These are phyloP conservation scores for Tylopilus plumbeoviolaceoides DNA, from an alignment of 768 basidiomycete species.

Conservation along the genomic window DNA sequence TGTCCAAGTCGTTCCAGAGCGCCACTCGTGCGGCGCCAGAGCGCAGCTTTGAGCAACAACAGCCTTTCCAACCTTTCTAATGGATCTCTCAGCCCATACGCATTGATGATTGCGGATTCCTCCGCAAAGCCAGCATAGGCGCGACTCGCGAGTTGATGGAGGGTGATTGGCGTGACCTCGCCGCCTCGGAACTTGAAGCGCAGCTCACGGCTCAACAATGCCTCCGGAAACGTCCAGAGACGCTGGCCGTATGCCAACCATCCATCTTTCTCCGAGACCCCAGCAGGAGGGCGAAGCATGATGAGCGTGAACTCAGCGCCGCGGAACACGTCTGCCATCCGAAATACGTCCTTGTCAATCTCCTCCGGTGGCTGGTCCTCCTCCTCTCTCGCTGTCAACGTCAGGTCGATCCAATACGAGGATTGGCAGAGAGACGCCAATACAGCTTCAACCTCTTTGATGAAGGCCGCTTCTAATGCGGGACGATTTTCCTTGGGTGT, in stretches of 20 bases:
- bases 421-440: conserved; percentile 5
- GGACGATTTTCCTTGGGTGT: not conserved
- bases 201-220: conserved; percentile 16
- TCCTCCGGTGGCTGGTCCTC: not conserved
- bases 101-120: conserved; percentile 23
- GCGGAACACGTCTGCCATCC: conserved; percentile 23
- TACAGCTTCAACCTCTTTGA: not conserved
- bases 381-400: not conserved
- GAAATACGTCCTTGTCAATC: conserved; percentile 17
- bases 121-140: conserved; percentile 14
- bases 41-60: conserved; percentile 17
- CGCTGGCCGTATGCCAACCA: conserved; percentile 21
- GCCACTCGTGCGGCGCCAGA: conserved; percentile 20
- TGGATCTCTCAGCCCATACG: conserved; percentile 17
- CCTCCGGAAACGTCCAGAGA: conserved; percentile 22
- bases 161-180: conserved; percentile 16
- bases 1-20: not conserved
- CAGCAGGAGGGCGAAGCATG: conserved; percentile 4
- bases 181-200: conserved; percentile 11
- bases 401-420: conserved; percentile 24
- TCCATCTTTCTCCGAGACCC: not conserved
- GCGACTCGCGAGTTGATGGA: conserved; percentile 21
- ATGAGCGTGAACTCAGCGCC: conserved; percentile 23
- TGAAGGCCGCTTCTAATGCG: not conserved
- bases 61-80: conserved; percentile 24